These are phyloP conservation scores for Zygotorulaspora danielsina DNA, from an alignment of 805 yeast genomes.

Conservation along the genomic window DNA sequence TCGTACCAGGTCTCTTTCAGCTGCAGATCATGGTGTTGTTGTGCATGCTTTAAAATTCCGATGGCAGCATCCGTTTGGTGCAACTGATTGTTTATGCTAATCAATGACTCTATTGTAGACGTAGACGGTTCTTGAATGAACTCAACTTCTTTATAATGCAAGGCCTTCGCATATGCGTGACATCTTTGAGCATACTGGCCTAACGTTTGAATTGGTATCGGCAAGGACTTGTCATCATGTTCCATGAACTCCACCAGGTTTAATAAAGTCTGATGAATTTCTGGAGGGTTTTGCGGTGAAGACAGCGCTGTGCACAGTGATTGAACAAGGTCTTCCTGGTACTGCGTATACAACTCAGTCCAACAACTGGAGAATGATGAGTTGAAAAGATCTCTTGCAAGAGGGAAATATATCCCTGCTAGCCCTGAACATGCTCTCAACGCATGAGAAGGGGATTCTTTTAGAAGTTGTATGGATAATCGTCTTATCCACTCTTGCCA, in stretches of 20 bases:
- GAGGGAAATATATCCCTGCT: constrained; percentile 80
- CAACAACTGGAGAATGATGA: constrained; percentile 95
- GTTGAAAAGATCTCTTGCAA: constrained; percentile 87
- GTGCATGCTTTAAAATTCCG: constrained; percentile 93
- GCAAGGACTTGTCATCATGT: constrained; percentile 91
- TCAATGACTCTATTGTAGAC: constrained; percentile 85
- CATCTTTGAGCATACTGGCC: constrained; percentile 92
- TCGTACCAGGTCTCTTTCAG: constrained; percentile 98
- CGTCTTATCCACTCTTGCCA: constrained; percentile 98
- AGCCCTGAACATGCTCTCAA: constrained; percentile 86
- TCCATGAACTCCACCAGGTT: constrained; percentile 96
- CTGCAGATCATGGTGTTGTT: constrained; percentile 82
- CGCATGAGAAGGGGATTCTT: constrained; percentile 93
- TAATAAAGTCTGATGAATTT: constrained; percentile 82
- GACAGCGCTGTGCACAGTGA: constrained; percentile 82
- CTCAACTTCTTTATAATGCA: constrained; percentile 92
- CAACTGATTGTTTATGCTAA: constrained; percentile 86
- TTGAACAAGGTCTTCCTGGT: constrained; percentile 84
- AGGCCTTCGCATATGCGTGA: constrained; percentile 96
- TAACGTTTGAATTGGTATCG: constrained; percentile 81
- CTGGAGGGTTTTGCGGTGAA: constrained; percentile 91
- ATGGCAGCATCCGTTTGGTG: constrained; percentile 98
- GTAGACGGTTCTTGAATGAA: constrained; percentile 91
- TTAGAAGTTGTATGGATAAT: constrained; percentile 75
- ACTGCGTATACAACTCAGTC: constrained; percentile 83